Percentiles rank a stretch among this genome's conserved stretches.
These are phyloP conservation scores for Entomophthora muscae DNA, from an alignment of 371 early-diverging fungal species.

Conservation along the genomic window DNA sequence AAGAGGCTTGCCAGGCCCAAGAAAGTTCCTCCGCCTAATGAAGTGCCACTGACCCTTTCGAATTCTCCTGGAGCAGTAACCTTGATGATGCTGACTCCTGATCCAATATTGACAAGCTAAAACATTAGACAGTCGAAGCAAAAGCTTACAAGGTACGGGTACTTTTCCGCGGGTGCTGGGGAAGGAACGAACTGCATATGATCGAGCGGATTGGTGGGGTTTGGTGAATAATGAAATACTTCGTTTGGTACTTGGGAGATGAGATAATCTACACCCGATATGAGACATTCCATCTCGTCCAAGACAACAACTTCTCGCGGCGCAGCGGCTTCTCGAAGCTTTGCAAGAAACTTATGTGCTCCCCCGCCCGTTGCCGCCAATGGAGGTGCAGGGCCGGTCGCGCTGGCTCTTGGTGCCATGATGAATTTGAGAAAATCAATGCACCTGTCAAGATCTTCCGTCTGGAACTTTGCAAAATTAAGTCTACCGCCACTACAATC, in stretches of 20 bases:
- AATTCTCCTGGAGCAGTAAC: slow-evolving; percentile 63
- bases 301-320: not conserved
- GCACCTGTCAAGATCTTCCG: slow-evolving; percentile 75
- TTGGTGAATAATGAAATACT: slow-evolving; percentile 65
- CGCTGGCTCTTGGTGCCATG: slow-evolving; percentile 14
- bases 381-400: slow-evolving; percentile 20
- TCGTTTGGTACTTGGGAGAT: slow-evolving; percentile 85
- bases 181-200: not conserved
- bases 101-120: slow-evolving; percentile 79
- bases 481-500: slow-evolving; percentile 64
- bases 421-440: slow-evolving; percentile 54
- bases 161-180: slow-evolving; percentile 12
- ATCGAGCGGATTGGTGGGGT: slow-evolving; percentile 4
- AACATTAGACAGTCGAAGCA: not conserved
- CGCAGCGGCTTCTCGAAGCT: slow-evolving; percentile 36
- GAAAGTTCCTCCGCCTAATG: slow-evolving; percentile 94
- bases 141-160: slow-evolving; percentile 52
- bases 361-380: slow-evolving; percentile 79
- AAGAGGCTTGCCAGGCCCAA: slow-evolving; percentile 85
- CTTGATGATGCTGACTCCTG: slow-evolving; percentile 75
- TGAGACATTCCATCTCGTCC: slow-evolving; percentile 76
- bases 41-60: slow-evolving; percentile 82
- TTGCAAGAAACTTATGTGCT: slow-evolving; percentile 41
- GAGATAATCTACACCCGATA: slow-evolving; percentile 75
- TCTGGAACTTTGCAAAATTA: slow-evolving; percentile 87